These are phyloP conservation scores for Stereum hirsutum DNA, from an alignment of 1,284 basidiomycete species.

Conservation along the genomic window DNA sequence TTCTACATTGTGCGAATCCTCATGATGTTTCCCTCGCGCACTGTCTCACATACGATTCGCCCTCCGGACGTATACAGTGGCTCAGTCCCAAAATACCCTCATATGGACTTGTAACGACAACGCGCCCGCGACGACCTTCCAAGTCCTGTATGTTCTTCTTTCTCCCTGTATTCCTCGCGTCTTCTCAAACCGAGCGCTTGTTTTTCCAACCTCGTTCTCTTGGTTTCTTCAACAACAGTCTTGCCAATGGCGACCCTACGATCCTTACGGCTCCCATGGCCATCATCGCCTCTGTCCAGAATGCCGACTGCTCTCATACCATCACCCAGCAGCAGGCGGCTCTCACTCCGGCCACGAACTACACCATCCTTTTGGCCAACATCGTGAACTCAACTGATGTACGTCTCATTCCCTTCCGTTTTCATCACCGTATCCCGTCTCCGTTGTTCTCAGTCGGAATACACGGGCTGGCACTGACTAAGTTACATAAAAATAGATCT, in stretches of 20 bases:
- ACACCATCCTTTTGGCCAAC: constrained; percentile 50
- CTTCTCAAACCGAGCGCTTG: background rate
- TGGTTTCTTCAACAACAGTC: constrained; percentile 16
- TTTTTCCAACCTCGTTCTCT: background rate
- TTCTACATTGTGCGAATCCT: too few species aligned
- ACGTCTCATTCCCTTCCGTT: constrained; percentile 11
- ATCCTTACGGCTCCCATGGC: constrained; percentile 26
- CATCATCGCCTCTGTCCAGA: constrained; percentile 40
- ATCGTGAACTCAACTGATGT: constrained; percentile 48
- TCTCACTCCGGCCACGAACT: constrained; percentile 37
- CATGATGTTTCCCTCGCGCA: too few species aligned
- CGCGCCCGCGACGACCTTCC: constrained; percentile 7
- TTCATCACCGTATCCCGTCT: constrained; percentile 4
- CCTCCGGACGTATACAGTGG: constrained; percentile 8
- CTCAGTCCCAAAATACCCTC: constrained; percentile 9
- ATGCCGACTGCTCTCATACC: constrained; percentile 50
- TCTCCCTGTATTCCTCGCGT: background rate
- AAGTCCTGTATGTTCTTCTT: constrained; percentile 5
- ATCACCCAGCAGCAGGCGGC: constrained; percentile 38
- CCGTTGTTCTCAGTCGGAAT: background rate
- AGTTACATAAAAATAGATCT: constrained; percentile 42
- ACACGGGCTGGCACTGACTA: background rate
- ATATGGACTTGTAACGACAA: constrained; percentile 9
- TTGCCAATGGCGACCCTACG: constrained; percentile 28
- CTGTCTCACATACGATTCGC: too few species aligned